A percentile compares a stretch with the other conserved stretches of the same genome.
Evolutionary conservation across 345 rosid genomes (phyloP).

Genomic region (Gossypium stocksii): DNA sequence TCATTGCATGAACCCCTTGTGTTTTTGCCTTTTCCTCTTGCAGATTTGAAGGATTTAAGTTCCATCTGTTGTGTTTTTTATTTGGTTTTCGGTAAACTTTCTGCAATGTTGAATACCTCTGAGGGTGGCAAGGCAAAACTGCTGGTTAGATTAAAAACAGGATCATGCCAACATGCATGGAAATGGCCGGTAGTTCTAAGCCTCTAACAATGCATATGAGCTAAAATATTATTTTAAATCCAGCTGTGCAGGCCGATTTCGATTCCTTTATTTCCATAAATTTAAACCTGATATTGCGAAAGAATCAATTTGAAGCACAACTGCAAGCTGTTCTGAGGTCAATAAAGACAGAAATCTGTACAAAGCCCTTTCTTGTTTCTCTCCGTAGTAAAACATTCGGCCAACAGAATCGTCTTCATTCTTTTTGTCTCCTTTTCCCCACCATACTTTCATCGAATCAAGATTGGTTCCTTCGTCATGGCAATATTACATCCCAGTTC

Average conservation of each 20-base stretch:
- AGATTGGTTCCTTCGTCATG: no score
- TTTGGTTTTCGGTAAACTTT: not conserved
- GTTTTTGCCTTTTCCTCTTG: no score
- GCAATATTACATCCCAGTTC: conserved; percentile 15
- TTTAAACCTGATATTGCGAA: not conserved
- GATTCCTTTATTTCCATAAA: not conserved
- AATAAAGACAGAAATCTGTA: no score
- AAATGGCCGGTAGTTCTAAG: not conserved
- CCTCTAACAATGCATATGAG: no score
- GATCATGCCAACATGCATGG: not conserved
- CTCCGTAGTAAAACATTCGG: not conserved
- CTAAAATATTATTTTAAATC: not conserved
- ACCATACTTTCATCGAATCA: no score
- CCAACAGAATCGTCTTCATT: not conserved
- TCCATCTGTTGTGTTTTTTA: not conserved
- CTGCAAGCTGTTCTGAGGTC: not conserved
- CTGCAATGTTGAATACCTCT: not conserved
- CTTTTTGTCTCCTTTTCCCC: no score
- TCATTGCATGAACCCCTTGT: not conserved
- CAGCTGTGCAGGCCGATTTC: not conserved
- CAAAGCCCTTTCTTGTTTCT: not conserved
- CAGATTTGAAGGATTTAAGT: no score
- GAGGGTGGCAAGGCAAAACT: not conserved
- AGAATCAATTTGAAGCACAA: not conserved
- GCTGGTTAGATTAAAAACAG: not conserved